These are phyloP conservation scores for Venturia pyrina DNA, from an alignment of 2,329 filamentous ascomycete species.

Conservation along the genomic window DNA sequence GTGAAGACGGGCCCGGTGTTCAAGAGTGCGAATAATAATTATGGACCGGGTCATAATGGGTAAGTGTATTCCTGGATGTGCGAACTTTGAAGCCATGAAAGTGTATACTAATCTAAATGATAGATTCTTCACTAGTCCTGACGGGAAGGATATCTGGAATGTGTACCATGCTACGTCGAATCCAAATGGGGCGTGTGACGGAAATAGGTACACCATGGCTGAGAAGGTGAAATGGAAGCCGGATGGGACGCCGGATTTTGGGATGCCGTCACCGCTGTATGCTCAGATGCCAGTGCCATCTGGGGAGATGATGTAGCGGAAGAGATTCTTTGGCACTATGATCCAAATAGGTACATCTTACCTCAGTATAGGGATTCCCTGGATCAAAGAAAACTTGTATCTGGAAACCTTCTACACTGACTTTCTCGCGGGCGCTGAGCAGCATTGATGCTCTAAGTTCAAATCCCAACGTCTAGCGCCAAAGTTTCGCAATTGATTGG, in stretches of 20 bases:
- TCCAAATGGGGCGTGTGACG: constrained; percentile 7
- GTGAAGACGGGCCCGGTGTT: constrained; percentile 13
- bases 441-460: too few relatives aligned
- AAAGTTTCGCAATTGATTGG: too few relatives aligned
- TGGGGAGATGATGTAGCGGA: neutral
- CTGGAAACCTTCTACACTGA: too few relatives aligned
- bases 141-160: constrained; percentile 13
- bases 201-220: constrained; percentile 12
- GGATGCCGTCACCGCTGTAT: neutral
- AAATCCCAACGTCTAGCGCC: too few relatives aligned
- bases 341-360: too few relatives aligned
- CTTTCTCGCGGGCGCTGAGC: too few relatives aligned
- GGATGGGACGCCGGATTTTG: constrained; percentile 12
- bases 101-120: neutral
- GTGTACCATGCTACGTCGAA: constrained; percentile 14
- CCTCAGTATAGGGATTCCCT: too few relatives aligned
- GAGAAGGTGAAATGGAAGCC: constrained; percentile 10
- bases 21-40: constrained; percentile 12
- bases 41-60: constrained; percentile 14
- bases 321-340: too few relatives aligned
- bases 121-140: constrained; percentile 14
- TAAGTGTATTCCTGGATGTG: neutral
- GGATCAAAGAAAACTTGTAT: too few relatives aligned
- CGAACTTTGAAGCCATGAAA: neutral
- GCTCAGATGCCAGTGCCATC: constrained; percentile 3